Base-by-base conservation (phyloP, 129 eudicot genomes). In the Flaveria sonorensis region DNA sequence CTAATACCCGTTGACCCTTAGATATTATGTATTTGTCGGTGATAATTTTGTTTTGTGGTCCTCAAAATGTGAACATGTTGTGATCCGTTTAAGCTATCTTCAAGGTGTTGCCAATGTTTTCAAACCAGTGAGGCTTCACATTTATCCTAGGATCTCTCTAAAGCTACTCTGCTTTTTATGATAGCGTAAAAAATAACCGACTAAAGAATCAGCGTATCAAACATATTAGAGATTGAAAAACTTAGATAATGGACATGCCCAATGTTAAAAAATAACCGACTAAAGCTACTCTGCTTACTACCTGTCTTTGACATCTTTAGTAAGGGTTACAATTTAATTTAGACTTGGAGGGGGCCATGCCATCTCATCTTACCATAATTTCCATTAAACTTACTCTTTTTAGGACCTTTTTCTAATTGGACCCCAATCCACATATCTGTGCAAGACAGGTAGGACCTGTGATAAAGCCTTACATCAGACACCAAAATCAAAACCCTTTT, bases 361-460 rank as follows among this genome's bases (percentile, higher is more conserved):
- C 61, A 55, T 55, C 61, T 55, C 61, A 55, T 55, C 61, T 55
- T 23, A 55, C 61, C 61, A 19, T 55, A 30, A 30, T 30, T 30
- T 30, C 36, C 36, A 30, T 30, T 30, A 30, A 30, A 3, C 36
- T 30, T 30, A 30, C 36, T 30, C 36, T 30, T 30, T 30, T 30
- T 55, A 19, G 51, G 21, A 70, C 62, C 43, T 53, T 82, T 70
- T 12, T 26, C 51, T 50, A 69, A 66, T 5, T 45, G 71, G 75
- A 75, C 5, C 59, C 79, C 55, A 3, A 14, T 16, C 16, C 63
- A 51, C 75, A 77, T 62, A 73, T 30, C 36, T 64, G 70, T 71
- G 47, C 30, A 70, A 55, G 74, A 82, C 81, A 82, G 77, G 85
- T 76, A 76, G 85, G 85, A 76, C 85, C 85, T 77, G 47, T 47